Evolutionary conservation across 768 basidiomycete genomes (phyloP).

Genomic region (Leccinum incarnatum): DNA sequence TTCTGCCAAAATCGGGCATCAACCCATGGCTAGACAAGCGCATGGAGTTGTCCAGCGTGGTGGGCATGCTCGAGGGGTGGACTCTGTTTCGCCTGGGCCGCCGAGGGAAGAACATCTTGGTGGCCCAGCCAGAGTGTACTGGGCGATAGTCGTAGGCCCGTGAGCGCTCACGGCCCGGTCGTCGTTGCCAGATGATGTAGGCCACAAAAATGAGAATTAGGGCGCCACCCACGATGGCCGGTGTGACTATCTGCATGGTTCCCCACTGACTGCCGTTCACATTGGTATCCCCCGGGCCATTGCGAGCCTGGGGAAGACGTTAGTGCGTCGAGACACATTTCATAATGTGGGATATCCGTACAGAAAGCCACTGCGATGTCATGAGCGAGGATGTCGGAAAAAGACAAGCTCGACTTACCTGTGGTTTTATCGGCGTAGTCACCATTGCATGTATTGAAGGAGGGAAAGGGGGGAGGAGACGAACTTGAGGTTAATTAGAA

Average conservation of each 20-base stretch:
- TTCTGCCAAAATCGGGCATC: conserved; percentile 1
- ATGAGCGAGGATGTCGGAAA: neutral
- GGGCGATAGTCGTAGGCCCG: conserved; percentile 9
- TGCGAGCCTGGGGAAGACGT: conserved; percentile 16
- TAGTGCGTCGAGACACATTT: neutral
- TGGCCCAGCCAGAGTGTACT: conserved; percentile 14
- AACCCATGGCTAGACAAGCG: neutral
- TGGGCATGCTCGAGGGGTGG: conserved; percentile 9
- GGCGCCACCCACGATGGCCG: conserved; percentile 33
- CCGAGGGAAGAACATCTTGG: conserved; percentile 15
- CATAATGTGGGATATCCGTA: conserved; percentile 9
- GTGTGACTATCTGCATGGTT: conserved; percentile 33
- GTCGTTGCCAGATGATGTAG: conserved; percentile 27
- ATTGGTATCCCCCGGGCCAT: neutral
- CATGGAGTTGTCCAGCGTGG: conserved; percentile 27
- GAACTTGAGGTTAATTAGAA: neutral
- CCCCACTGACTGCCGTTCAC: conserved; percentile 16
- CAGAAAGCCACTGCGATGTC: conserved; percentile 19
- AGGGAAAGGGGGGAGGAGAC: neutral
- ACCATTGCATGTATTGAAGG: conserved; percentile 23
- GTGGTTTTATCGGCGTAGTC: conserved; percentile 7
- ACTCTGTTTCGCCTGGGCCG: conserved; percentile 12
- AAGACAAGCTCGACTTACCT: conserved; percentile 5
- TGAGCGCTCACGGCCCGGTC: conserved; percentile 2
- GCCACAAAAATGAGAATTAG: conserved; percentile 24